phyloP scores from a whole-genome alignment of 768 basidiomycete species.

The Podaxis sp. region DNA sequence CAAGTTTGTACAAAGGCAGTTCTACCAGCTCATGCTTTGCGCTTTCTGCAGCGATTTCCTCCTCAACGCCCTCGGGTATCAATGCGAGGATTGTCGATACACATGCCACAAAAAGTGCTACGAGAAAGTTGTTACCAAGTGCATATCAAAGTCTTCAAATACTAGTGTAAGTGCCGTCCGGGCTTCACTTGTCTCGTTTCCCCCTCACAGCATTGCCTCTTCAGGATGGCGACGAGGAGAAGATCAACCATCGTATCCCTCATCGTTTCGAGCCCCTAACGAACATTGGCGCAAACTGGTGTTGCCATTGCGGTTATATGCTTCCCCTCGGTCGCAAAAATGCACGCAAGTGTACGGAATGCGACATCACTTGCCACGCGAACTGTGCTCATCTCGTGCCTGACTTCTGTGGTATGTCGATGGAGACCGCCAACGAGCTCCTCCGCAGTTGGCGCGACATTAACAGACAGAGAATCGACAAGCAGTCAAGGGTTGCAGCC shows the following conservation, averaged over 20 bases:
- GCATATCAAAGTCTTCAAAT: conserved; percentile 90
- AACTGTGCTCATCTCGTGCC: conserved; percentile 98
- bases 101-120: conserved; percentile 99
- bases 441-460: conserved; percentile 90
- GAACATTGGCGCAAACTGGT: conserved; percentile 98
- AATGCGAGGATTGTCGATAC: conserved; percentile 99
- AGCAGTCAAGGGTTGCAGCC: conserved; percentile 8
- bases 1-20: conserved; percentile 95
- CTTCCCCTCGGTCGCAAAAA: conserved; percentile 96
- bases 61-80: conserved; percentile 95
- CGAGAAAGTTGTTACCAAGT: conserved; percentile 98
- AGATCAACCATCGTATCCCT: conserved; percentile 98
- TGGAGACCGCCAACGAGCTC: conserved; percentile 96
- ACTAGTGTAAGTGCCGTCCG: conserved; percentile 66
- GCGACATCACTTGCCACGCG: conserved; percentile 94
- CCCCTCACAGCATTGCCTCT: conserved; percentile 13
- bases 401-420: conserved; percentile 99
- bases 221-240: conserved; percentile 95
- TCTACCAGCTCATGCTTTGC: conserved; percentile 98
- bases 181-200: background rate
- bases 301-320: conserved; percentile 99
- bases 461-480: conserved; percentile 53
- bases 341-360: conserved; percentile 93
- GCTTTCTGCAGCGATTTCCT: conserved; percentile 98
- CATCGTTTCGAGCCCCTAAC: conserved; percentile 97